A percentile compares a stretch with the other conserved stretches of the same genome.
phyloP scores from a whole-genome alignment of 176 grass and related monocot species.

The Eragrostis nindensis region DNA sequence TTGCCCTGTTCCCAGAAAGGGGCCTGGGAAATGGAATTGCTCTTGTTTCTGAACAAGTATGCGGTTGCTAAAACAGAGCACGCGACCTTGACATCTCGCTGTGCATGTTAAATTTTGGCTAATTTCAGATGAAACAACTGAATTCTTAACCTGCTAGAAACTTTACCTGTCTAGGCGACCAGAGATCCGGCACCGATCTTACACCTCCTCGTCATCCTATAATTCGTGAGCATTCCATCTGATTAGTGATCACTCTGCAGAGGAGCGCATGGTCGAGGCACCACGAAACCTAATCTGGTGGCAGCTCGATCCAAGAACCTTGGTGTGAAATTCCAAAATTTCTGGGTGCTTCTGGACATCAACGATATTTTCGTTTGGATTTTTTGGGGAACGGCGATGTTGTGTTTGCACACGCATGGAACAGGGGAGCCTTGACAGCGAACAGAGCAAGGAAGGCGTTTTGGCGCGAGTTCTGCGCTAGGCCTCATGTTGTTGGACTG shows the following conservation, averaged over 20 bases:
- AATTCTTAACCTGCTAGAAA: no score
- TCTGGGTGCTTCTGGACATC: no score
- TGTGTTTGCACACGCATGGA: neutral
- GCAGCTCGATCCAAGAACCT: neutral
- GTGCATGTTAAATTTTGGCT: no score
- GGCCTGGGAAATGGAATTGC: no score
- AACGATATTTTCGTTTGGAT: neutral
- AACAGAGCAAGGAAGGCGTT: neutral
- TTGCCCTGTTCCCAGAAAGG: no score
- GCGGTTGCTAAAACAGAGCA: neutral
- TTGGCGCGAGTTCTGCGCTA: slow-evolving; percentile 8
- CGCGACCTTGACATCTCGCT: neutral
- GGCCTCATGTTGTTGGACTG: neutral
- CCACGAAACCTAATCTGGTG: no score
- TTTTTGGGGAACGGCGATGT: neutral
- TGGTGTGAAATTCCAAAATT: neutral
- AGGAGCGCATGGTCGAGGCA: no score
- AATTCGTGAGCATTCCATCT: neutral
- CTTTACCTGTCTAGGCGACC: neutral
- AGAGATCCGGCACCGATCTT: neutral
- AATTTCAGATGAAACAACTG: neutral
- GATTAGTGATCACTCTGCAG: neutral
- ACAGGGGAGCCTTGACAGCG: neutral
- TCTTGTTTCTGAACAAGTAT: no score
- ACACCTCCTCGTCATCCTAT: neutral